Evolutionary conservation across 2,329 filamentous ascomycete genomes (phyloP).

Genomic region (Colletotrichum echinochloae): DNA sequence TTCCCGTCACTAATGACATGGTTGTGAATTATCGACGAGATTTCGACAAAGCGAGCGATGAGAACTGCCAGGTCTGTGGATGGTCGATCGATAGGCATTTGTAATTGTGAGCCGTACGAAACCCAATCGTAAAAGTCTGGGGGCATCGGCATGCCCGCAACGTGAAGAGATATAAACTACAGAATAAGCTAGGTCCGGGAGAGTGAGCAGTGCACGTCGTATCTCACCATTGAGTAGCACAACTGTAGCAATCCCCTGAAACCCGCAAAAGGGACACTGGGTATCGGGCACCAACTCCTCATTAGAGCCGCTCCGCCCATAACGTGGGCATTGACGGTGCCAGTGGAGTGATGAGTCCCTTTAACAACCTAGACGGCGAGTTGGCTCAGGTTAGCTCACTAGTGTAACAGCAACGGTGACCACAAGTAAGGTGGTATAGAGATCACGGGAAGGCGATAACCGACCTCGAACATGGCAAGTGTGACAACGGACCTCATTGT

Average conservation of each 20-base stretch:
- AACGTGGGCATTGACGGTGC: conserved; percentile 68
- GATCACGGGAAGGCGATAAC: conserved; percentile 26
- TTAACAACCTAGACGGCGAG: conserved; percentile 55
- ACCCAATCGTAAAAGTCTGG: conserved; percentile 58
- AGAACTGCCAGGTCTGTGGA: conserved; percentile 56
- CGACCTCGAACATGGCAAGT: conserved; percentile 72
- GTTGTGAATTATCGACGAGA: conserved; percentile 52
- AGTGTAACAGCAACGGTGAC: neutral
- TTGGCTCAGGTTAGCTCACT: conserved; percentile 40
- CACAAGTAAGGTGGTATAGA: neutral
- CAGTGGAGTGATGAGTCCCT: conserved; percentile 59
- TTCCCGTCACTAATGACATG: conserved; percentile 54
- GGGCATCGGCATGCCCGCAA: conserved; percentile 55
- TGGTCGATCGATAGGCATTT: conserved; percentile 53
- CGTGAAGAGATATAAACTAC: conserved; percentile 60
- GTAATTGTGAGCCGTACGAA: conserved; percentile 51
- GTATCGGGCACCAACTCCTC: conserved; percentile 57
- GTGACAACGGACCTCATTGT: conserved; percentile 66
- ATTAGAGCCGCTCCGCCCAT: conserved; percentile 71
- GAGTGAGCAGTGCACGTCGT: neutral
- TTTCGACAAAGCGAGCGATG: conserved; percentile 55
- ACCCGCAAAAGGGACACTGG: conserved; percentile 55
- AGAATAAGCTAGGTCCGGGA: conserved; percentile 32
- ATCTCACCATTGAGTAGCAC: conserved; percentile 66
- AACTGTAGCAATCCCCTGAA: conserved; percentile 66